A percentile compares a stretch with the other conserved stretches of the same genome.
Evolutionary conservation across 1,284 basidiomycete species (phyloP).

Genomic region (Fomitopsis betulina): DNA sequence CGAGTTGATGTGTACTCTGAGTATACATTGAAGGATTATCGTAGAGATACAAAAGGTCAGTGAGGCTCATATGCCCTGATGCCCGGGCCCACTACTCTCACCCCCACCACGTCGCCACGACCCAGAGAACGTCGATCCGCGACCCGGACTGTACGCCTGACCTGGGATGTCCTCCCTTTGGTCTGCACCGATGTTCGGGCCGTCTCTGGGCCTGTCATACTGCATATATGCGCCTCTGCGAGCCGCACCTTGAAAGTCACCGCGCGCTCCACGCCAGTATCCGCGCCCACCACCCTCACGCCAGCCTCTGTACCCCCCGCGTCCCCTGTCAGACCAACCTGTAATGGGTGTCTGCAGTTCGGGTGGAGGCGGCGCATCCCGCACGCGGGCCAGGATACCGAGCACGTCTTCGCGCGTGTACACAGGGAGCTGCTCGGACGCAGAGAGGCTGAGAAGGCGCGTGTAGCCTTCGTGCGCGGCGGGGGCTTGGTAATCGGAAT

Average conservation of each 20-base stretch:
- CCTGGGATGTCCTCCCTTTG: background rate
- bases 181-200: background rate
- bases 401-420: slow-evolving; percentile 50
- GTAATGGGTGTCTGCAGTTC: background rate
- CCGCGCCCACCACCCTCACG: background rate
- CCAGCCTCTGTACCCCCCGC: background rate
- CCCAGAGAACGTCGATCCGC: background rate
- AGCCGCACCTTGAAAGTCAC: background rate
- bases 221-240: background rate
- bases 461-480: slow-evolving; percentile 53
- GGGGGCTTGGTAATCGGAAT: slow-evolving; percentile 52
- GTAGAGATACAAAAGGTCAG: too few relatives aligned
- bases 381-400: slow-evolving; percentile 45
- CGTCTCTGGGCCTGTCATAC: background rate
- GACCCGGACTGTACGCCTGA: background rate
- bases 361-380: slow-evolving; percentile 31
- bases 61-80: too few relatives aligned
- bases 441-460: slow-evolving; percentile 48
- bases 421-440: slow-evolving; percentile 43
- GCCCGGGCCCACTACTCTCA: too few relatives aligned
- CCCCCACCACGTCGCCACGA: background rate
- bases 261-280: background rate
- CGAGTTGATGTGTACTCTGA: background rate
- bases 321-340: background rate
- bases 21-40: too few relatives aligned